A percentile compares a stretch with the other conserved stretches of the same genome.
phyloP scores from a whole-genome alignment of 2,329 filamentous ascomycete genomes.

The Pseudopithomyces maydicus region DNA sequence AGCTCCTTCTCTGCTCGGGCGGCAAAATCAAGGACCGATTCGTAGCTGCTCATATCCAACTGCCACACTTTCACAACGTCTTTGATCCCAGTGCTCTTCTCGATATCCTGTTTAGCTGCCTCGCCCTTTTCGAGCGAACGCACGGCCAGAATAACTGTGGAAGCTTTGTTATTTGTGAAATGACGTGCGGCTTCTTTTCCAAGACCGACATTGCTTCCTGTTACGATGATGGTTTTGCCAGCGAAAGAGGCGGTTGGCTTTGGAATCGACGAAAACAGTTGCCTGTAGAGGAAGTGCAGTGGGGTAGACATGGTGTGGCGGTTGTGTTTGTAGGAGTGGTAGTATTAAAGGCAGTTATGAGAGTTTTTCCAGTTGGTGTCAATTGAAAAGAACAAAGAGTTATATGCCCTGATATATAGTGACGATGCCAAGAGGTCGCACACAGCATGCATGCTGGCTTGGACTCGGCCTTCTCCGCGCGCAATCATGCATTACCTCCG shows the following conservation, averaged over 20 bases:
- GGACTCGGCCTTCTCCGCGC: too few species aligned
- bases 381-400: too few species aligned
- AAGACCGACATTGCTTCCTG: conserved; percentile 53
- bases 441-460: too few species aligned
- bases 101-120: conserved; percentile 49
- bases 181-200: conserved; percentile 53
- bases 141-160: conserved; percentile 52
- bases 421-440: too few species aligned
- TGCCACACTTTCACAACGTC: conserved; percentile 52
- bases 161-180: conserved; percentile 45
- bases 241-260: conserved; percentile 28
- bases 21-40: conserved; percentile 43
- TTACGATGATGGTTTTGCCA: conserved; percentile 51
- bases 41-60: conserved; percentile 49
- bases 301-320: conserved; percentile 2
- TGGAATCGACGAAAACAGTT: conserved; percentile 43
- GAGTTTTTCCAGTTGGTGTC: neutral
- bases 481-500: too few species aligned
- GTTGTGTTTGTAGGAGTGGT: neutral
- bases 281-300: conserved; percentile 19
- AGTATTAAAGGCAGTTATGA: neutral
- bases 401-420: too few species aligned
- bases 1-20: conserved; percentile 26
- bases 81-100: conserved; percentile 30
- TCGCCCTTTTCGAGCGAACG: conserved; percentile 51